These are phyloP conservation scores for Byssothecium circinans DNA, from an alignment of 2,329 filamentous ascomycete genomes.

Conservation along the genomic window DNA sequence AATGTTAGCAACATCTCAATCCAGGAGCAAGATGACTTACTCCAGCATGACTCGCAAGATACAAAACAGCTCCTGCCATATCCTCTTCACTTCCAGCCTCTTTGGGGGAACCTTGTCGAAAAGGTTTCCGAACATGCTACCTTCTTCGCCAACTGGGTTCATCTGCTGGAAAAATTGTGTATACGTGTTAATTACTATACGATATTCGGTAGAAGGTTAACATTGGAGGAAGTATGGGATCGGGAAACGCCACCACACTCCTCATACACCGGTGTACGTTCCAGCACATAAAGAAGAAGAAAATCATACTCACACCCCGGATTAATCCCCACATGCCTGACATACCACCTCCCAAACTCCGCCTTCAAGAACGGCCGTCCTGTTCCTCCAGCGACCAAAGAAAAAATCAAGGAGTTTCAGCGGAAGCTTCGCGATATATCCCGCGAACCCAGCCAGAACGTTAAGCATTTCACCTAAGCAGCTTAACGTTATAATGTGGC, in stretches of 20 bases:
- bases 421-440: no score
- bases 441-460: no score
- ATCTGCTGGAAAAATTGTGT: no score
- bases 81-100: slow-evolving; percentile 45
- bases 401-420: no score
- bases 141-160: slow-evolving; percentile 47
- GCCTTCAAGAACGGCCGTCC: slow-evolving; percentile 52
- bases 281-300: slow-evolving; percentile 22
- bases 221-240: neutral
- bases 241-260: neutral
- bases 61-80: slow-evolving; percentile 47
- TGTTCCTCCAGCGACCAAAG: no score
- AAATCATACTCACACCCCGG: slow-evolving; percentile 49
- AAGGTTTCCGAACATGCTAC: slow-evolving; percentile 47
- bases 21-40: slow-evolving; percentile 23
- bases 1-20: no score
- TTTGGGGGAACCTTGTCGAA: slow-evolving; percentile 37
- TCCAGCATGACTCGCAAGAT: slow-evolving; percentile 46
- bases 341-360: slow-evolving; percentile 51
- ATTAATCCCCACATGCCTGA: slow-evolving; percentile 50
- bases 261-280: neutral
- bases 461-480: no score
- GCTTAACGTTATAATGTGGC: no score
- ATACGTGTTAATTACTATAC: no score
- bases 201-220: slow-evolving; percentile 48